Base-by-base conservation (phyloP, 176 grass and related monocot species). In the Tillandsia fasciculata region DNA sequence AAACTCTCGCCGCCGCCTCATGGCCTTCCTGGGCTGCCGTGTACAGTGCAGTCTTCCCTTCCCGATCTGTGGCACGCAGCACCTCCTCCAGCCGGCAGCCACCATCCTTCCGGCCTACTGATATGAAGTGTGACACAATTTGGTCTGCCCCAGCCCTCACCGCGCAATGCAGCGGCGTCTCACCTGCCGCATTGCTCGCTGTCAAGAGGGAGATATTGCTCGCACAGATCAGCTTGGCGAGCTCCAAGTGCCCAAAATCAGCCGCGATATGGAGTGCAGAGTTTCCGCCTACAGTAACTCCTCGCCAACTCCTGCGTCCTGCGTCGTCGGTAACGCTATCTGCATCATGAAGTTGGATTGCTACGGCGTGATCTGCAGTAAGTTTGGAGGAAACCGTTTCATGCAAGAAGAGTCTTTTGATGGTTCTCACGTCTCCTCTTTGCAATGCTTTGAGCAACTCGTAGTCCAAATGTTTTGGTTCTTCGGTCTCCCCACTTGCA, bases 111-210 rank as follows among this genome's bases (percentile, higher is more conserved):
- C 26, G 2, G 1, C 1, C 49, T 11, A 59, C 57, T 24, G 51
- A 18, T 12, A 83, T 57, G 26, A 77, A 22, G 27, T 3, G 12
- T 11, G 23, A n/a, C 8, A 77, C 51, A 10, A 83, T 63, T 9
- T 0, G 3, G 12, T 17, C 8, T 5, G 72, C 15, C 9, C 74
- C 50, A 5, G 59, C 51, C 51, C 65, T 72, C 11, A 27, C 67
- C 6, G 80, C 80, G 48, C 74, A 77, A 49, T 83, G 80, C 27
- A 83, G 28, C 22, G 80, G 61, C 1, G 80, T 83, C 68, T 80
- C 69, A 11, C 20, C 12, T 13, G 12, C 48, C 48, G 2, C 3
- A 42, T 80, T 80, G 12, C 10, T 8, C 8, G 10, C 18, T 24
- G 10, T 56, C 9, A 71, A 15, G 49, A 80, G 52, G 49, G 59